Evolutionary conservation across 805 yeast species (phyloP), one percentile per base, ranked within the genome.

Genomic region (Torulaspora delbrueckii): DNA sequence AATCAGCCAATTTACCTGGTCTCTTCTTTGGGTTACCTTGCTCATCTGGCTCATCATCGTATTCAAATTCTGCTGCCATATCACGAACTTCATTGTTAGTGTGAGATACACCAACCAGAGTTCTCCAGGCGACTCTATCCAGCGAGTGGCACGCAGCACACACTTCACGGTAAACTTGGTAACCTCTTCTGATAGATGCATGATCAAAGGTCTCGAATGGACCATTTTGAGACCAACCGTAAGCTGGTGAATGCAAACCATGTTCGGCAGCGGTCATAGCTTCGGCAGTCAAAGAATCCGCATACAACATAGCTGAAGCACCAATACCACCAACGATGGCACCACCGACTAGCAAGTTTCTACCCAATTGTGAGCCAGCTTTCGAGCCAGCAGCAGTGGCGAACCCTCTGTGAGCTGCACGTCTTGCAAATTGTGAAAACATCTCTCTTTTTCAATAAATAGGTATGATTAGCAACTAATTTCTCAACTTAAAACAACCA

Each of bases 221-320:
- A 58, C 97, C 97, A 62, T 78, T 81, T 73, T 91, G 98, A 36
- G 96, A 78, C 98, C 98, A 93, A 46, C 81, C 84, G 69, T 77
- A 90, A 48, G 82, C 82, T 53, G 98, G 96, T 30, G 99, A 84
- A 70, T 93, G 99, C 66, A 93, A 79, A 58, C 99, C 99, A 73
- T 93, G 98, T 75, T 93, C 99, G 57, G 98, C 96, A 56, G 93
- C 95, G 46, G 99, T 90, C 95, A 91, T 86, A 64, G 98, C 98
- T 62, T 79, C 81, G 48, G 96, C 96, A 53, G 88, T 82, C 69
- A 82, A 78, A 25, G 89, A 76, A 68, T 88, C 96, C 63, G 86
- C 80, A 73, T 88, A 88, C 63, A 86, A 74, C 62, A 84, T 73
- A 68, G 84, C 85, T 48, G 93, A 84, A 38, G 95, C 88, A 47